phyloP scores from a whole-genome alignment of 2,329 filamentous ascomycete genomes.

The Colletotrichum sansevieriae region DNA sequence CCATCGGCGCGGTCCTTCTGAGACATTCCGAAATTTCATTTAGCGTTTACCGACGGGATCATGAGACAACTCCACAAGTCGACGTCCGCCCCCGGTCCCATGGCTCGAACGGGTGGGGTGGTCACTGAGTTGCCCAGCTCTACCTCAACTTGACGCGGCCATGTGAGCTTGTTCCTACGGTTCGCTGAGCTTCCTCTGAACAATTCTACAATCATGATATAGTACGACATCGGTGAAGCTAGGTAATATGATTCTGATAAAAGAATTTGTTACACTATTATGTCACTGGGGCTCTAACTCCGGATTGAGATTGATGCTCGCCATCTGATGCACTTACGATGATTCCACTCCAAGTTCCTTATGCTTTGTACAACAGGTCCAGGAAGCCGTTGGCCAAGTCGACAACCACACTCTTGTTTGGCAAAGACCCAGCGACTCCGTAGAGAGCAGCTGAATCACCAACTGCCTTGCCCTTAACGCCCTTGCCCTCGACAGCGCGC shows the following conservation, averaged over 20 bases:
- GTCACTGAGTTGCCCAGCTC: background rate
- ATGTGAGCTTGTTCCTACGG: background rate
- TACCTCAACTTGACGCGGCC: background rate
- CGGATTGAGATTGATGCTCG: constrained; percentile 33
- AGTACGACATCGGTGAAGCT: constrained; percentile 6
- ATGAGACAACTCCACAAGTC: background rate
- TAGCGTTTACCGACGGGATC: background rate
- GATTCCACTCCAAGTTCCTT: constrained; percentile 44
- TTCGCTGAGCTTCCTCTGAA: background rate
- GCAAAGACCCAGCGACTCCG: constrained; percentile 92
- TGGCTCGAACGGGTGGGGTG: constrained; percentile 29
- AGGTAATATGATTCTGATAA: constrained; percentile 15
- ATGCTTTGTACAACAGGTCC: constrained; percentile 92
- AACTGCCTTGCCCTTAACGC: constrained; percentile 73
- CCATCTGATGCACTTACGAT: constrained; percentile 35
- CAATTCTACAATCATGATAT: background rate
- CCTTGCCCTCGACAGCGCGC: constrained; percentile 76
- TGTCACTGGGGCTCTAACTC: constrained; percentile 18
- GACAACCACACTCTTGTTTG: constrained; percentile 94
- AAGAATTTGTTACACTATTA: constrained; percentile 25
- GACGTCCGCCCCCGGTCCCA: background rate
- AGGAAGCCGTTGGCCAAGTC: constrained; percentile 92
- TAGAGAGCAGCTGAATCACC: constrained; percentile 91
- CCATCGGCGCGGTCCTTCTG: constrained; percentile 17
- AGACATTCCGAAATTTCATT: constrained; percentile 2